These are phyloP conservation scores for Simmondsia chinensis DNA, from an alignment of 148 eudicot genomes.

Conservation along the genomic window DNA sequence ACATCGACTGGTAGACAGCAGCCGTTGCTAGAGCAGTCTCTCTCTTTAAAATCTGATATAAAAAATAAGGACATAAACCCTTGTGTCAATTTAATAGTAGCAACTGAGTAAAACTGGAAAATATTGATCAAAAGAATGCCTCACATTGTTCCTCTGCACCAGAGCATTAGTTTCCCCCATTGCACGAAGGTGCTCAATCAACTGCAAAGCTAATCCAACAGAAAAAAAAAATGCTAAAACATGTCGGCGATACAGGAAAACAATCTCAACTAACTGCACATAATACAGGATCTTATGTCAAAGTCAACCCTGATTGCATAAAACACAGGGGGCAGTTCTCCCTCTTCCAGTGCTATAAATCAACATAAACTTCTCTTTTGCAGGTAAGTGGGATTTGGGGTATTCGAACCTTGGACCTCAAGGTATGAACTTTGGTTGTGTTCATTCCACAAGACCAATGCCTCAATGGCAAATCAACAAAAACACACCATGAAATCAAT, in stretches of 20 bases:
- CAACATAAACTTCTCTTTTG: too few relatives aligned
- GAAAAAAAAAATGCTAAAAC: constrained; percentile 1
- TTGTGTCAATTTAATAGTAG: neutral
- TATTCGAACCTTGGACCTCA: too few relatives aligned
- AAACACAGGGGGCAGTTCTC: too few relatives aligned
- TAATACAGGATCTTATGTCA: too few relatives aligned
- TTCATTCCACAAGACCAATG: too few relatives aligned
- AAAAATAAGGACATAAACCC: constrained; percentile 7
- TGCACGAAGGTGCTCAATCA: constrained; percentile 87
- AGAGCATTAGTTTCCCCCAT: constrained; percentile 99
- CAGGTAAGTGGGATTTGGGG: too few relatives aligned
- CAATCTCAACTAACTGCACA: neutral
- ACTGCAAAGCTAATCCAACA: constrained; percentile 66
- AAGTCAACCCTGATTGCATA: too few relatives aligned
- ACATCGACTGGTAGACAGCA: constrained; percentile 91
- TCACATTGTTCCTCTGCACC: constrained; percentile 66
- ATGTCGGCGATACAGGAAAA: neutral
- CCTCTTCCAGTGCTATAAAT: too few relatives aligned
- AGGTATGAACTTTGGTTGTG: too few relatives aligned
- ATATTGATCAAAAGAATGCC: constrained; percentile 6
- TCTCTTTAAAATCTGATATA: constrained; percentile 58
- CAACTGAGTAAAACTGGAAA: neutral
- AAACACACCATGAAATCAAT: too few relatives aligned
- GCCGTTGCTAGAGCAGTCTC: constrained; percentile 96
- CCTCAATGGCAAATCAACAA: too few relatives aligned